Conservation (phyloP, 2,329 filamentous ascomycete genomes). For the Alternaria burnsii region DNA sequence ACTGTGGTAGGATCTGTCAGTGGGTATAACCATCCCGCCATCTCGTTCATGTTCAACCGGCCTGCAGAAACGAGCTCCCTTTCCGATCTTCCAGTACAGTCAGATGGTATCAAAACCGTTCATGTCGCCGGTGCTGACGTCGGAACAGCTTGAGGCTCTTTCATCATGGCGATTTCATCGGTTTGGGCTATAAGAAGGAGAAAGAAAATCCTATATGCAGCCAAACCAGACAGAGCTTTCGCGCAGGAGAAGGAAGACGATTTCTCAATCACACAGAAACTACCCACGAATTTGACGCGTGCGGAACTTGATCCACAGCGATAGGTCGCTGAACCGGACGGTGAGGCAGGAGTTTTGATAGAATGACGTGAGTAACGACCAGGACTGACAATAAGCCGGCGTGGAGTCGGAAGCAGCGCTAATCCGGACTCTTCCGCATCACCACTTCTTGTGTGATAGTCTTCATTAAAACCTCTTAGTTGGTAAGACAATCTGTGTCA, state of each 20-base stretch:
- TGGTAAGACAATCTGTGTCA: no score
- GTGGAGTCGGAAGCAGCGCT: no score
- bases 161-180: not conserved
- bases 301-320: not conserved
- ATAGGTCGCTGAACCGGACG: not conserved
- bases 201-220: not conserved
- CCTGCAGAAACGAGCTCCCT: not conserved
- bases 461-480: accelerated
- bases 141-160: not conserved
- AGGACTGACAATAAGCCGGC: no score
- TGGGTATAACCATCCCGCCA: not conserved
- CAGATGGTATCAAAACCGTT: not conserved
- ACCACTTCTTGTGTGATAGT: no score
- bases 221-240: not conserved
- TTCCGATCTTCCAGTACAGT: not conserved
- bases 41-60: not conserved
- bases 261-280: not conserved
- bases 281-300: not conserved
- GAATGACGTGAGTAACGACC: no score
- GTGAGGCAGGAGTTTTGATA: no score
- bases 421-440: accelerated
- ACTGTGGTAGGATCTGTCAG: not conserved
- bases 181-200: not conserved
- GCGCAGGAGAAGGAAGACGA: not conserved
- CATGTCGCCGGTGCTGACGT: not conserved